Evolutionary conservation across 2,329 filamentous ascomycete genomes (phyloP).

Genomic region (Thielaviopsis musarum): DNA sequence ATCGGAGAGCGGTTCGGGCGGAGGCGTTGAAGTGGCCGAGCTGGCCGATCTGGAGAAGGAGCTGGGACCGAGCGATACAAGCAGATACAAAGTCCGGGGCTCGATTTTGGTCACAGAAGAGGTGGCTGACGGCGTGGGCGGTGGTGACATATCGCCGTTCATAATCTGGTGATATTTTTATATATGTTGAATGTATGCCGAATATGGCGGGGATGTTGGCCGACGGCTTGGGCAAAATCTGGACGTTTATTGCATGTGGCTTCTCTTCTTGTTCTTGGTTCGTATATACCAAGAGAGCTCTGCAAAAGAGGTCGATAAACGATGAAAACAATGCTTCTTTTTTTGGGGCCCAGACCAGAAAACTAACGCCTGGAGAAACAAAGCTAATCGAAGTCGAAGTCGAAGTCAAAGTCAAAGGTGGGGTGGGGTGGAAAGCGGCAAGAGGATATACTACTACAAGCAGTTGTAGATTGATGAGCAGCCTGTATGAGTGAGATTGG

Average conservation of each 20-base stretch:
- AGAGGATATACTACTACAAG: too few species aligned
- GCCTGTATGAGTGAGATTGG: too few species aligned
- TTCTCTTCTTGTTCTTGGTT: too few species aligned
- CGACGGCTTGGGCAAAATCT: too few species aligned
- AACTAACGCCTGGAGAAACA: not conserved
- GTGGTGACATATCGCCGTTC: not conserved
- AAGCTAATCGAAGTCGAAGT: not conserved
- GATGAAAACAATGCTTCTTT: not conserved
- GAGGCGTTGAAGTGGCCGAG: too few species aligned
- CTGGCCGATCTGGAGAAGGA: too few species aligned
- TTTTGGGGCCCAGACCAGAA: not conserved
- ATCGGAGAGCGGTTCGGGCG: not conserved
- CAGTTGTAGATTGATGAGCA: too few species aligned
- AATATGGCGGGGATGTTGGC: too few species aligned
- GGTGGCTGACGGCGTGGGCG: conserved; percentile 1
- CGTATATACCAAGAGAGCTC: too few species aligned
- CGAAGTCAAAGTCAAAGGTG: not conserved
- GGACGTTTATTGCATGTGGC: too few species aligned
- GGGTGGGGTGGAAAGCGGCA: not conserved
- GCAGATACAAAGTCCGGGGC: conserved; percentile 2
- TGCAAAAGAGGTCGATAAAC: too few species aligned
- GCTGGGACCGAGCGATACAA: not conserved
- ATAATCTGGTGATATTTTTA: not conserved
- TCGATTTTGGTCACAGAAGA: conserved; percentile 1
- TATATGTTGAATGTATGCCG: too few species aligned